phyloP scores from a whole-genome alignment of 176 grass and related monocot genomes.

The Carex myosuroides region DNA sequence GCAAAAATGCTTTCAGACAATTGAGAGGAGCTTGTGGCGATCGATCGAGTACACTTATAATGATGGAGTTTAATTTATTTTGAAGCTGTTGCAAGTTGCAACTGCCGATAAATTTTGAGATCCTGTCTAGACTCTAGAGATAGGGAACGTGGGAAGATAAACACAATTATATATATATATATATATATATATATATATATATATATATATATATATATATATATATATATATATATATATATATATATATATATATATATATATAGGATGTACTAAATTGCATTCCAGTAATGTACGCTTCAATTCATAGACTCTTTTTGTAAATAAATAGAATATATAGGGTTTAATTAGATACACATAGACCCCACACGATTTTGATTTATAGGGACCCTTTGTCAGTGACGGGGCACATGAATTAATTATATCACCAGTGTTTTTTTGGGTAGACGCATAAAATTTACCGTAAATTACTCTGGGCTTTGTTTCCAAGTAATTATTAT shows the following conservation, averaged over 20 bases:
- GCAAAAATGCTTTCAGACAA: background rate
- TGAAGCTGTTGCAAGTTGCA: background rate
- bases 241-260: too few species aligned
- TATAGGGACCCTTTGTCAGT: too few species aligned
- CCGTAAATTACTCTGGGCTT: background rate
- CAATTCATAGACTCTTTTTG: too few species aligned
- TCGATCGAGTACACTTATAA: background rate
- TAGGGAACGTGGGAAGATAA: background rate
- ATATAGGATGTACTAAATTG: background rate
- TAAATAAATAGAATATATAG: background rate
- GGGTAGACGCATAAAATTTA: background rate
- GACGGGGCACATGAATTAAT: too few species aligned
- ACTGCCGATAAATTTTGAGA: background rate
- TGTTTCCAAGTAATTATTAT: background rate
- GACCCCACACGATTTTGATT: too few species aligned
- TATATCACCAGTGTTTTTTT: background rate
- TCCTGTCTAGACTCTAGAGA: constrained; percentile 9
- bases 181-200: too few species aligned
- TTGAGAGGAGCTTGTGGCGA: background rate
- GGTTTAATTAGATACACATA: too few species aligned
- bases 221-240: too few species aligned
- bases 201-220: too few species aligned
- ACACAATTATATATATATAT: background rate
- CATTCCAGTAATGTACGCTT: background rate
- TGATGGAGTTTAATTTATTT: constrained; percentile 2